A percentile compares a stretch with the other conserved stretches of the same genome.
phyloP scores from a whole-genome alignment of 2,329 filamentous ascomycete species.

The Ceratocystis destructans region DNA sequence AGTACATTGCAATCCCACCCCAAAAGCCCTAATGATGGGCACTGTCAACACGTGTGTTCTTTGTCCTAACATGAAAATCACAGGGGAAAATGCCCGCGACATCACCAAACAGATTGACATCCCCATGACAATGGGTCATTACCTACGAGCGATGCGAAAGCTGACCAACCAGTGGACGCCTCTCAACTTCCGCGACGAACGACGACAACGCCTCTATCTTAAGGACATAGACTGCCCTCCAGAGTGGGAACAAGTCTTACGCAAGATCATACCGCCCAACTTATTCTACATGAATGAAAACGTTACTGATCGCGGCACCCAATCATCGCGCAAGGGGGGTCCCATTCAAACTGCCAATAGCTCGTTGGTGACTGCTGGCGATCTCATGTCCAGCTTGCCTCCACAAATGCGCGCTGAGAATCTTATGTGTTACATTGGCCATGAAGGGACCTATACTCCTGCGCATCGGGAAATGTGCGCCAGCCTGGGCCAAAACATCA shows the following conservation, averaged over 20 bases:
- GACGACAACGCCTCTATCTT: slow-evolving; percentile 75
- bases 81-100: slow-evolving; percentile 76
- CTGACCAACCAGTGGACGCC: slow-evolving; percentile 71
- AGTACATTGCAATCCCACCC: slow-evolving; percentile 36
- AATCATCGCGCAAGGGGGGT: not conserved
- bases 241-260: slow-evolving; percentile 71
- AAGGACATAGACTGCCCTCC: slow-evolving; percentile 94
- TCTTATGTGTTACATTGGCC: slow-evolving; percentile 95
- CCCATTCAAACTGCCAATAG: not conserved
- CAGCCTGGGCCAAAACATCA: slow-evolving; percentile 89
- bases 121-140: slow-evolving; percentile 77
- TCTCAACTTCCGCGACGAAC: slow-evolving; percentile 62
- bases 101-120: slow-evolving; percentile 59
- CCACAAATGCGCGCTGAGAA: slow-evolving; percentile 84
- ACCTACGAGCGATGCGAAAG: slow-evolving; percentile 72
- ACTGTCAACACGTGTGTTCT: not conserved
- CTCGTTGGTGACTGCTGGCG: slow-evolving; percentile 59
- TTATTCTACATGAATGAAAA: slow-evolving; percentile 85
- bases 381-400: slow-evolving; percentile 88
- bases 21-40: not conserved
- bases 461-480: slow-evolving; percentile 97
- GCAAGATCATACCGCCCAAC: slow-evolving; percentile 62
- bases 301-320: slow-evolving; percentile 34
- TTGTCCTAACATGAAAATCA: slow-evolving; percentile 4
- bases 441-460: slow-evolving; percentile 93